phyloP scores from a whole-genome alignment of 75 land plant genomes.

The Pinus taeda region DNA sequence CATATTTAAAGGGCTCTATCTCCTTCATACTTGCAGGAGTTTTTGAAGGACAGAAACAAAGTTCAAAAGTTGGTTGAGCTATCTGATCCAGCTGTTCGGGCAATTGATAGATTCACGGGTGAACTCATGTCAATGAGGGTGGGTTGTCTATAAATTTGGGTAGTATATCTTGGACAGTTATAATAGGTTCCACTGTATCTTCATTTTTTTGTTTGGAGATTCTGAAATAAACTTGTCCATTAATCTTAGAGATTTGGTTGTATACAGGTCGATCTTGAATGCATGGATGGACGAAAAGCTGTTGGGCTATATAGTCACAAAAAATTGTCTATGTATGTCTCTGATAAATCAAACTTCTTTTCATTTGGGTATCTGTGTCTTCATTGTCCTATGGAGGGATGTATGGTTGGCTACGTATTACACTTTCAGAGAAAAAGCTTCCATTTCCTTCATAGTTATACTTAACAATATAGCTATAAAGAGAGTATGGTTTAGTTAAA shows the following conservation, averaged over 20 bases:
- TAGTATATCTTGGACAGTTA: not conserved
- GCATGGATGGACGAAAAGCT: constrained; percentile 58
- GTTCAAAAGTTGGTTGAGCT: constrained; percentile 57
- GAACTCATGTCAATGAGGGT: constrained; percentile 95
- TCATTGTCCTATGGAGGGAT: too few relatives aligned
- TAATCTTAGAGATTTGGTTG: not conserved
- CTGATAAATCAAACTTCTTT: not conserved
- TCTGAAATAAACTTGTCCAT: not conserved
- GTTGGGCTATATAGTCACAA: constrained; percentile 75
- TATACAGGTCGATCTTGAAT: constrained; percentile 86
- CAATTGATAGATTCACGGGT: constrained; percentile 78
- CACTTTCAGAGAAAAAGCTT: not conserved
- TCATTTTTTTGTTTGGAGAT: not conserved
- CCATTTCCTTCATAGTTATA: not conserved
- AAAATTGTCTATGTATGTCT: constrained; percentile 76
- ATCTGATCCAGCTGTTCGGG: constrained; percentile 73
- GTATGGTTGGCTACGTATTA: too few relatives aligned
- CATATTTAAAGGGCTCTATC: not conserved
- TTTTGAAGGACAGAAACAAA: constrained; percentile 67
- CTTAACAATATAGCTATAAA: not conserved
- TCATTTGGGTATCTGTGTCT: not conserved
- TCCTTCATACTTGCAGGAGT: constrained; percentile 46
- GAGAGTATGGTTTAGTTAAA: not conserved
- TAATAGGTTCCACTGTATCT: too few relatives aligned
- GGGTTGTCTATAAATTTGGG: constrained; percentile 4